phyloP scores from a whole-genome alignment of 306 rosid genomes.

The Vigna trinervia region DNA sequence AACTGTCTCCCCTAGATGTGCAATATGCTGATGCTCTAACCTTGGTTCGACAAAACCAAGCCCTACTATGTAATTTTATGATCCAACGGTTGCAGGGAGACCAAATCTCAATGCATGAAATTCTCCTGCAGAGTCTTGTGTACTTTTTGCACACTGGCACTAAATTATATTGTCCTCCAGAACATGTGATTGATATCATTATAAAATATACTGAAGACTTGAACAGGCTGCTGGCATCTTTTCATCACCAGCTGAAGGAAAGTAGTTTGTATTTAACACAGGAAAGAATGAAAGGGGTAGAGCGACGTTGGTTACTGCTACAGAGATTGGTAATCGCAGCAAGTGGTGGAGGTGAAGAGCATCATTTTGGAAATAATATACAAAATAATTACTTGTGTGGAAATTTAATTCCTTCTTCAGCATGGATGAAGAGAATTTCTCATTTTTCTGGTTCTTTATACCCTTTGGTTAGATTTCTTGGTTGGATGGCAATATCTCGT shows the following conservation, averaged over 20 bases:
- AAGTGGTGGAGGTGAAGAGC: conserved; percentile 66
- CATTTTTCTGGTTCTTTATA: conserved; percentile 64
- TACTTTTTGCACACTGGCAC: conserved; percentile 85
- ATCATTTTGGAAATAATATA: conserved; percentile 55
- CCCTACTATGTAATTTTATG: conserved; percentile 76
- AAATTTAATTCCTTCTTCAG: conserved; percentile 85
- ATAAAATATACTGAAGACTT: conserved; percentile 83
- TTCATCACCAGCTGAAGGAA: conserved; percentile 65
- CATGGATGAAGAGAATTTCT: conserved; percentile 83
- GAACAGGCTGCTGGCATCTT: conserved; percentile 66
- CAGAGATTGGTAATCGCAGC: conserved; percentile 80
- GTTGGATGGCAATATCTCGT: conserved; percentile 98
- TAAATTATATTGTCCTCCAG: conserved; percentile 73
- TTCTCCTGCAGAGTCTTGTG: conserved; percentile 86
- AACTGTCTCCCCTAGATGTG: conserved; percentile 65
- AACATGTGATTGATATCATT: conserved; percentile 74
- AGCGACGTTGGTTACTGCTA: conserved; percentile 85
- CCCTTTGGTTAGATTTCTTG: conserved; percentile 90
- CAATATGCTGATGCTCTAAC: conserved; percentile 85
- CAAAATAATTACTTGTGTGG: conserved; percentile 60
- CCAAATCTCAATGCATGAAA: conserved; percentile 85
- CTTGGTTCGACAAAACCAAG: conserved; percentile 91
- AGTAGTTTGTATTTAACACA: conserved; percentile 58
- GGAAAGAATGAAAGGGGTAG: conserved; percentile 70
- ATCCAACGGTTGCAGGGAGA: conserved; percentile 64